These are phyloP conservation scores for Backusella macrospora DNA, from an alignment of 192 early-diverging fungal genomes.

Conservation along the genomic window DNA sequence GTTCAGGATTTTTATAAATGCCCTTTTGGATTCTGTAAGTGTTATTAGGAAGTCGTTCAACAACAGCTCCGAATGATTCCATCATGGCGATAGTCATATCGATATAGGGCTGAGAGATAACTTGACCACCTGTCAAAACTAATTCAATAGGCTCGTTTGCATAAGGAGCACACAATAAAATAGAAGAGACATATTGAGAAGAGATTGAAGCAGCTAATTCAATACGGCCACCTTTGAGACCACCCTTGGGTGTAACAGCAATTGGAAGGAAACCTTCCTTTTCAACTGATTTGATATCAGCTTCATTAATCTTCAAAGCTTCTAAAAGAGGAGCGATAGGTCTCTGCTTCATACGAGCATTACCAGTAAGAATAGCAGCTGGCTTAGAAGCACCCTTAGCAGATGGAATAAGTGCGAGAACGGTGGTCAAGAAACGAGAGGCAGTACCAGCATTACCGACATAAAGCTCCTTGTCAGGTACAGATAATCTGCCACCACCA, in stretches of 20 bases:
- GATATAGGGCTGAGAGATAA: constrained; percentile 97
- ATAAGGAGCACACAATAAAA: constrained; percentile 95
- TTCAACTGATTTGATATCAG: constrained; percentile 75
- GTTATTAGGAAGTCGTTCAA: constrained; percentile 73
- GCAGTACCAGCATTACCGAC: constrained; percentile 98
- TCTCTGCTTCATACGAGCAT: constrained; percentile 96
- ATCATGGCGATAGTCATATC: constrained; percentile 99
- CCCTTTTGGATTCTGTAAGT: constrained; percentile 82
- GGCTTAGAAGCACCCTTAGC: constrained; percentile 31
- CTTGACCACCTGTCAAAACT: constrained; percentile 86
- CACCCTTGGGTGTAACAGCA: constrained; percentile 70
- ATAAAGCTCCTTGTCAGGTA: constrained; percentile 82
- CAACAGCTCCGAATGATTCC: constrained; percentile 87
- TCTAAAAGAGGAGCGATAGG: constrained; percentile 90
- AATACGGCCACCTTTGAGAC: constrained; percentile 86
- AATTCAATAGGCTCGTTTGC: constrained; percentile 78
- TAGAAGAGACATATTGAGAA: constrained; percentile 98
- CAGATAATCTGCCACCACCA: constrained; percentile 73
- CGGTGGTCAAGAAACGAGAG: constrained; percentile 90
- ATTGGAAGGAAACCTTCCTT: constrained; percentile 86
- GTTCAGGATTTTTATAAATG: constrained; percentile 78
- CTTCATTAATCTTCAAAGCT: constrained; percentile 83
- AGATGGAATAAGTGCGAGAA: constrained; percentile 73
- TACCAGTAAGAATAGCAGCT: constrained; percentile 82
- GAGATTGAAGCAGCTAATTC: constrained; percentile 90